These are phyloP conservation scores for Candida glucosophila DNA, from an alignment of 1,139 yeast species.

Conservation along the genomic window DNA sequence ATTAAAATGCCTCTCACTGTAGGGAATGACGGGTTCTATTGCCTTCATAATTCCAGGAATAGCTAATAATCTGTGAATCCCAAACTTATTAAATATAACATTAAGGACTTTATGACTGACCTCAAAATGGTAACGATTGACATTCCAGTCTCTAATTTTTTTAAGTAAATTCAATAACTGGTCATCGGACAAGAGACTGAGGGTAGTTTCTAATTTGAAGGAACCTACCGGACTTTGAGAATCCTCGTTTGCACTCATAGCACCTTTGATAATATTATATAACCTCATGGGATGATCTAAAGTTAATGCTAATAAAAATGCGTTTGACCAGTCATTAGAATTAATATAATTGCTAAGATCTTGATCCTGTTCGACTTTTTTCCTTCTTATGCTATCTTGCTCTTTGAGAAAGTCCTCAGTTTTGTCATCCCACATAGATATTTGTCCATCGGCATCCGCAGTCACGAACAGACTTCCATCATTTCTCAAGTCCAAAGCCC, in stretches of 20 bases:
- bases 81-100: slow-evolving; percentile 50
- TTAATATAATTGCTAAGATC: slow-evolving; percentile 64
- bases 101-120: slow-evolving; percentile 71
- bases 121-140: slow-evolving; percentile 72
- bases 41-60: slow-evolving; percentile 60
- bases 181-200: slow-evolving; percentile 48
- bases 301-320: slow-evolving; percentile 77
- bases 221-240: slow-evolving; percentile 50
- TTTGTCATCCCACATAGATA: slow-evolving; percentile 82
- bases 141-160: slow-evolving; percentile 90
- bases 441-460: slow-evolving; percentile 93
- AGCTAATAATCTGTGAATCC: slow-evolving; percentile 47
- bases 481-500: slow-evolving; percentile 68
- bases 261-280: slow-evolving; percentile 57
- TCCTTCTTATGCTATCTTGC: slow-evolving; percentile 44
- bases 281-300: slow-evolving; percentile 82
- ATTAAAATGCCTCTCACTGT: slow-evolving; percentile 74
- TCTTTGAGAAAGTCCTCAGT: slow-evolving; percentile 57
- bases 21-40: slow-evolving; percentile 73
- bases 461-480: slow-evolving; percentile 67
- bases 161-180: slow-evolving; percentile 55
- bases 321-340: slow-evolving; percentile 76
- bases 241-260: slow-evolving; percentile 39
- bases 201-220: slow-evolving; percentile 53
- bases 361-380: slow-evolving; percentile 80